Conservation (phyloP, 768 basidiomycete species). For the Tylopilus sp. region DNA sequence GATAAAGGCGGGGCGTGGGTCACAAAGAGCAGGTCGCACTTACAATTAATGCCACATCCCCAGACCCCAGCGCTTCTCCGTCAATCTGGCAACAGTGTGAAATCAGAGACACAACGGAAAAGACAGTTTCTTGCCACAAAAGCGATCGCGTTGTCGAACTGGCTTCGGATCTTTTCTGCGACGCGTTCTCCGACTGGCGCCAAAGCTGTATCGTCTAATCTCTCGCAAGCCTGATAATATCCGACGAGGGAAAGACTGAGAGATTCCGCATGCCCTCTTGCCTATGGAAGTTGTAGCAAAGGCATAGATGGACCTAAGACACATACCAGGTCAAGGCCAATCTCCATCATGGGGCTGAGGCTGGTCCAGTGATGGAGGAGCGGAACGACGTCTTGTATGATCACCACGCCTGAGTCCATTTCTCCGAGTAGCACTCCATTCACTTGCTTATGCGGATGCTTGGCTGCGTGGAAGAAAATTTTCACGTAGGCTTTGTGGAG, state of each 20-base stretch:
- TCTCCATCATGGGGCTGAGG: slow-evolving; percentile 83
- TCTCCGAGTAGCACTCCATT: slow-evolving; percentile 77
- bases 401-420: slow-evolving; percentile 35
- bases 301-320: background rate
- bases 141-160: slow-evolving; percentile 60
- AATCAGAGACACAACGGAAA: slow-evolving; percentile 1
- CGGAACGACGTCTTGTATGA: slow-evolving; percentile 65
- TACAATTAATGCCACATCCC: slow-evolving; percentile 56
- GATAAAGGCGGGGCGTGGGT: slow-evolving; percentile 1
- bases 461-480: slow-evolving; percentile 74
- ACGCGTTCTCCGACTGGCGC: slow-evolving; percentile 66
- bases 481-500: slow-evolving; percentile 66
- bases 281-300: slow-evolving; percentile 37
- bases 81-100: slow-evolving; percentile 46
- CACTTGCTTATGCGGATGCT: slow-evolving; percentile 70
- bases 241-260: slow-evolving; percentile 55
- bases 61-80: slow-evolving; percentile 51
- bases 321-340: slow-evolving; percentile 72
- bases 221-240: slow-evolving; percentile 73
- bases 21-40: slow-evolving; percentile 24
- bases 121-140: slow-evolving; percentile 52
- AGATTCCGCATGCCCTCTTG: slow-evolving; percentile 55
- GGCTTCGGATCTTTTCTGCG: slow-evolving; percentile 48
- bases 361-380: slow-evolving; percentile 84
- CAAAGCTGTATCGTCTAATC: slow-evolving; percentile 55